phyloP scores from a whole-genome alignment of 345 rosid species.

The Viola odorata region DNA sequence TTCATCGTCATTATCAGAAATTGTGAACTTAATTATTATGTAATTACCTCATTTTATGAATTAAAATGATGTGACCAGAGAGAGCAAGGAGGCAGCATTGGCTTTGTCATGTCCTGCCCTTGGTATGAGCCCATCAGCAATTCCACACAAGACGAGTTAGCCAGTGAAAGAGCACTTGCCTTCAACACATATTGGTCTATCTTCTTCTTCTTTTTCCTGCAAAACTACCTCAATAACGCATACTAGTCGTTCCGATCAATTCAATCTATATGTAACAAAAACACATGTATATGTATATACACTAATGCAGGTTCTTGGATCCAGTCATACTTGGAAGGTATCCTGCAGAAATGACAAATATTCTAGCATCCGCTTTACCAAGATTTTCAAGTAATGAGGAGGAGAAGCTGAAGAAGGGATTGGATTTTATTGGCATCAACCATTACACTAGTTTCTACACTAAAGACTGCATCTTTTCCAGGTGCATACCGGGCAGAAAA shows the following conservation, averaged over 20 bases:
- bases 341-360: constrained; percentile 16
- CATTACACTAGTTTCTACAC: constrained; percentile 14
- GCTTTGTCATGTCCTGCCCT: constrained; percentile 11
- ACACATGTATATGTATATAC: background rate
- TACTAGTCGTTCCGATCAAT: background rate
- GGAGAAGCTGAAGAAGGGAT: constrained; percentile 9
- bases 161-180: constrained; percentile 14
- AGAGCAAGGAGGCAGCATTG: constrained; percentile 20
- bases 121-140: constrained; percentile 18
- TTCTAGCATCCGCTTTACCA: constrained; percentile 12
- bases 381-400: constrained; percentile 6
- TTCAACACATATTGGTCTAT: constrained; percentile 13
- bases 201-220: background rate
- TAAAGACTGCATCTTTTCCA: constrained; percentile 15
- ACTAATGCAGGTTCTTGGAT: constrained; percentile 17
- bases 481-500: background rate
- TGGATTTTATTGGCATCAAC: constrained; percentile 19
- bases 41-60: background rate
- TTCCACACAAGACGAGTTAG: constrained; percentile 17
- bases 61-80: too few relatives aligned
- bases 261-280: background rate
- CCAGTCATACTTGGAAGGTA: constrained; percentile 15
- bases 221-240: too few relatives aligned
- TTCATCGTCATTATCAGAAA: too few relatives aligned
- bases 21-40: background rate